Conservation (phyloP, 805 yeast species). For the Barnettozyma sucrosica region DNA sequence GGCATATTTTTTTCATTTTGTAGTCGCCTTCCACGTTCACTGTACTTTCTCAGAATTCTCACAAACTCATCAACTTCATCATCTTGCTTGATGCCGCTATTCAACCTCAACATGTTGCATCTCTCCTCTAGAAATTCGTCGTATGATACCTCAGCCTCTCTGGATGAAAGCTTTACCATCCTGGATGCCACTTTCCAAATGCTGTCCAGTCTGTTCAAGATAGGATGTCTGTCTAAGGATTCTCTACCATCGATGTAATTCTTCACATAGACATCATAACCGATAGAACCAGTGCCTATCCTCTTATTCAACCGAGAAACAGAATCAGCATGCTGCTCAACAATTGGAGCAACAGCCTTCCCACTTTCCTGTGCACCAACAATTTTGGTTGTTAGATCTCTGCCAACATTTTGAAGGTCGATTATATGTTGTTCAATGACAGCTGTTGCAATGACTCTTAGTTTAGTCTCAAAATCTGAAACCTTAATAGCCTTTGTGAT, state of each 20-base stretch:
- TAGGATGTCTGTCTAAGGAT: constrained; percentile 19
- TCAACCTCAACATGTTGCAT: constrained; percentile 22
- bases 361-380: constrained; percentile 7
- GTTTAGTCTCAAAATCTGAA: constrained; percentile 21
- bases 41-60: constrained; percentile 25
- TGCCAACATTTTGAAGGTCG: constrained; percentile 15
- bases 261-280: constrained; percentile 33
- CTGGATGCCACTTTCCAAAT: constrained; percentile 31
- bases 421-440: constrained; percentile 26
- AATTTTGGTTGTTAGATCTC: constrained; percentile 12
- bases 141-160: constrained; percentile 19
- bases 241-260: constrained; percentile 33
- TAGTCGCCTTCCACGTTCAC: constrained; percentile 25
- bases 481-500: constrained; percentile 20
- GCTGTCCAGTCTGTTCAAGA: constrained; percentile 18
- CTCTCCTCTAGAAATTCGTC: constrained; percentile 22
- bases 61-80: constrained; percentile 20
- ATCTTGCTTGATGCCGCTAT: constrained; percentile 15
- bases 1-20: not conserved
- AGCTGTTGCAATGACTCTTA: constrained; percentile 32
- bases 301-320: constrained; percentile 19
- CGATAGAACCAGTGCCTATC: constrained; percentile 26
- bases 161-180: constrained; percentile 23
- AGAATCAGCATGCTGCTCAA: constrained; percentile 16
- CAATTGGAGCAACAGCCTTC: constrained; percentile 4